A percentile compares a stretch with the other conserved stretches of the same genome.
These are phyloP conservation scores for Tilletia indica DNA, from an alignment of 1,284 basidiomycete genomes.

Conservation along the genomic window DNA sequence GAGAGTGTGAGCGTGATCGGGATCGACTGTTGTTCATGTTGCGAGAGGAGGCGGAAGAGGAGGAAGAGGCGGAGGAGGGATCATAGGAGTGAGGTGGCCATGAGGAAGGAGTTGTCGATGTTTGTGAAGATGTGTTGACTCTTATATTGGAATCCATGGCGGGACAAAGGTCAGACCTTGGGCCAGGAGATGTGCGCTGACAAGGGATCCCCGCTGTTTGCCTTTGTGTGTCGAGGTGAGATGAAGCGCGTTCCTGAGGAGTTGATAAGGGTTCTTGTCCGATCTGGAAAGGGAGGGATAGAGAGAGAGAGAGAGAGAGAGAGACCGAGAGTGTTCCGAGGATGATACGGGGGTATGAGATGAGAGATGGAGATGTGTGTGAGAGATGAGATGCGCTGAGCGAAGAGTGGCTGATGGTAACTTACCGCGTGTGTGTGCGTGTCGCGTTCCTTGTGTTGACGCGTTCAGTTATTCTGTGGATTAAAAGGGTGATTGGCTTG, in stretches of 20 bases:
- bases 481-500: too few relatives aligned
- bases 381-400: background rate
- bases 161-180: background rate
- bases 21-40: background rate
- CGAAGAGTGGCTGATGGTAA: background rate
- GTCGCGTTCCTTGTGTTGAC: too few relatives aligned
- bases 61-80: too few relatives aligned
- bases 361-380: background rate
- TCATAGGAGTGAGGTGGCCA: background rate
- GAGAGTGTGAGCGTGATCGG: slow-evolving; percentile 11
- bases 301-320: background rate
- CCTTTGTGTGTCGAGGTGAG: background rate
- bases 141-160: background rate
- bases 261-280: background rate
- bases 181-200: too few relatives aligned
- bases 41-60: too few relatives aligned
- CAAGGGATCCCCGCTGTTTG: background rate
- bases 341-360: background rate
- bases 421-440: background rate
- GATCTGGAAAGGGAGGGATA: background rate
- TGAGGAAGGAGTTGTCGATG: background rate
- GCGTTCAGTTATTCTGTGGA: too few relatives aligned
- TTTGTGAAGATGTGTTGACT: background rate
- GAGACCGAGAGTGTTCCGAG: background rate
- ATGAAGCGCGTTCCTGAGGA: background rate